A percentile compares a stretch with the other conserved stretches of the same genome.
phyloP scores from a whole-genome alignment of 2,329 filamentous ascomycete species.

The Helminthosporium solani region DNA sequence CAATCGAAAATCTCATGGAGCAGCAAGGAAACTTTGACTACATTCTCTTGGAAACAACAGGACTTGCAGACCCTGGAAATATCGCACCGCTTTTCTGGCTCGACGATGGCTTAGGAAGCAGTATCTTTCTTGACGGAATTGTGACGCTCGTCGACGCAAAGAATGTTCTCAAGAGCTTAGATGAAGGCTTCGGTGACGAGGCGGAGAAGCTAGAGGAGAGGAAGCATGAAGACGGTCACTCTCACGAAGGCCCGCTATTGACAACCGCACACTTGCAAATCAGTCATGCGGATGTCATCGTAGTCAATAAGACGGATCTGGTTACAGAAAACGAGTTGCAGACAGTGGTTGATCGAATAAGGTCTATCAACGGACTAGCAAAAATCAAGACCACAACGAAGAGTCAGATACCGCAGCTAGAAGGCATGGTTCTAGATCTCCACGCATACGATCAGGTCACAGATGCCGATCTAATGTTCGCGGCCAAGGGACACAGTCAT shows the following conservation, averaged over 20 bases:
- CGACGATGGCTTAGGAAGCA: constrained; percentile 90
- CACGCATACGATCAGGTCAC: constrained; percentile 88
- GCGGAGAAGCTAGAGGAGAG: constrained; percentile 49
- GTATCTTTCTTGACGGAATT: constrained; percentile 94
- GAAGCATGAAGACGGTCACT: constrained; percentile 52
- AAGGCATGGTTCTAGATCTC: constrained; percentile 83
- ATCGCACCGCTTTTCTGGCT: constrained; percentile 97
- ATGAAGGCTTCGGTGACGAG: constrained; percentile 57
- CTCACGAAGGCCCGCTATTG: constrained; percentile 65
- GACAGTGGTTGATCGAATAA: constrained; percentile 68
- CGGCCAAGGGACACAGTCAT: constrained; percentile 80
- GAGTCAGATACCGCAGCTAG: constrained; percentile 76
- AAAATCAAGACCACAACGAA: constrained; percentile 79
- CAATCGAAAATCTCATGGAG: constrained; percentile 94
- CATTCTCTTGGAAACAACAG: constrained; percentile 94
- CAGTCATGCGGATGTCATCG: constrained; percentile 90
- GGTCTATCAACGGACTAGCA: constrained; percentile 86
- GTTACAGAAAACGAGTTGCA: constrained; percentile 69
- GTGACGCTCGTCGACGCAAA: constrained; percentile 95
- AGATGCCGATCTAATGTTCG: constrained; percentile 63
- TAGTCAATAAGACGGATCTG: constrained; percentile 91
- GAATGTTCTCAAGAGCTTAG: constrained; percentile 80
- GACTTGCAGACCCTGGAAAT: constrained; percentile 91
- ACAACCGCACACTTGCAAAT: constrained; percentile 96
- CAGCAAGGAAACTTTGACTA: constrained; percentile 94